A percentile compares a stretch with the other conserved stretches of the same genome.
These are phyloP conservation scores for Pleurotus pulmonarius DNA, from an alignment of 768 basidiomycete species.

Conservation along the genomic window DNA sequence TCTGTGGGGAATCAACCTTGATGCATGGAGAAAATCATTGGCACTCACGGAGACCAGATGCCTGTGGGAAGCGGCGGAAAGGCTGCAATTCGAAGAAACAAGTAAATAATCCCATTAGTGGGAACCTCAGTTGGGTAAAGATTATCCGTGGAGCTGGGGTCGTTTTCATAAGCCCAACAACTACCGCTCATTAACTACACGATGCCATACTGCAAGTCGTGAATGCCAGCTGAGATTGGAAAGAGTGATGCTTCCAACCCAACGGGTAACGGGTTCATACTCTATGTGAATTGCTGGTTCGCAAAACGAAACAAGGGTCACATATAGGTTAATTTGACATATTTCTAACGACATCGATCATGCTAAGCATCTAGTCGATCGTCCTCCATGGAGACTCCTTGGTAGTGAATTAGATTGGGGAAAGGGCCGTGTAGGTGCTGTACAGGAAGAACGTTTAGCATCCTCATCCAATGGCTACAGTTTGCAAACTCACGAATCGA, in stretches of 20 bases:
- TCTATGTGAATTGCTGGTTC: no score
- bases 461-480: no score
- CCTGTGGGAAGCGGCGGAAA: neutral
- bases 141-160: no score
- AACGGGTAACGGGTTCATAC: no score
- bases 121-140: neutral
- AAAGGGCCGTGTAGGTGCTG: conserved; percentile 55
- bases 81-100: neutral
- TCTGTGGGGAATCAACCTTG: neutral
- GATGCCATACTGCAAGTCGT: neutral
- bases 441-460: neutral
- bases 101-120: neutral
- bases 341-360: no score
- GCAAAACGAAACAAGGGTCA: no score
- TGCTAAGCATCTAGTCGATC: neutral
- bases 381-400: conserved; percentile 27
- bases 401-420: conserved; percentile 51
- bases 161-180: no score
- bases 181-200: no score
- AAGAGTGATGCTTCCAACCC: no score
- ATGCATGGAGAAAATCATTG: neutral
- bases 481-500: conserved; percentile 40
- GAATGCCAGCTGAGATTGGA: no score
- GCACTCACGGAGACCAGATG: neutral
- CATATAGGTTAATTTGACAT: no score